phyloP scores from a whole-genome alignment of 1,284 basidiomycete species.

The Trametes polyzona region DNA sequence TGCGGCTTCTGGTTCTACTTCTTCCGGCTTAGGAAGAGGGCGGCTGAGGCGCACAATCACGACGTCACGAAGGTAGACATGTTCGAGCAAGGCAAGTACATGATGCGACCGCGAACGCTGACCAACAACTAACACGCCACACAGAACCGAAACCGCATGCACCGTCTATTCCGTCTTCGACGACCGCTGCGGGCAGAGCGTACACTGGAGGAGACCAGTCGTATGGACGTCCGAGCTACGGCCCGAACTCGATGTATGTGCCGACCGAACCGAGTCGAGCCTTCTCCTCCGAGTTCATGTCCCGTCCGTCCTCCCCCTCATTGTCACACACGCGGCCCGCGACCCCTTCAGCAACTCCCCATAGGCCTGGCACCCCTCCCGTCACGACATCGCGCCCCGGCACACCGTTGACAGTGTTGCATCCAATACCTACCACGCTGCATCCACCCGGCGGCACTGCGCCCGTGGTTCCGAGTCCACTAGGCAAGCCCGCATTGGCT shows the following conservation, averaged over 20 bases:
- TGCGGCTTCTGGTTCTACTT: background rate
- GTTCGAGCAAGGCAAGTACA: background rate
- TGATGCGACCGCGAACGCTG: background rate
- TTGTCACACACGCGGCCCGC: background rate
- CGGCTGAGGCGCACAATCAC: background rate
- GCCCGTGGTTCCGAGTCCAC: background rate
- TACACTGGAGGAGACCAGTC: background rate
- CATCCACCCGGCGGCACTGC: background rate
- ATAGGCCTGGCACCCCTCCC: background rate
- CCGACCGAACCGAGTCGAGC: background rate
- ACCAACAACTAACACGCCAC: background rate
- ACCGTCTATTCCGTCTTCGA: background rate
- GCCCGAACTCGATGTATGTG: background rate
- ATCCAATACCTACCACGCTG: background rate
- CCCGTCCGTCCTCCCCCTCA: background rate
- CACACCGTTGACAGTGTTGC: background rate
- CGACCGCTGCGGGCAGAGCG: background rate
- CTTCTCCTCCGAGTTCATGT: background rate
- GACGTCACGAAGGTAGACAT: background rate
- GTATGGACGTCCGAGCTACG: background rate
- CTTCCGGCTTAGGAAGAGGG: background rate
- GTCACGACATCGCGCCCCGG: background rate
- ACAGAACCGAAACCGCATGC: background rate
- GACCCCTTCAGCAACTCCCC: background rate
- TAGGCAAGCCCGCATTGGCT: background rate